Evolutionary conservation across 345 rosid genomes (phyloP), one percentile per base, ranked within the genome.

Genomic region (Nephelium lappaceum): DNA sequence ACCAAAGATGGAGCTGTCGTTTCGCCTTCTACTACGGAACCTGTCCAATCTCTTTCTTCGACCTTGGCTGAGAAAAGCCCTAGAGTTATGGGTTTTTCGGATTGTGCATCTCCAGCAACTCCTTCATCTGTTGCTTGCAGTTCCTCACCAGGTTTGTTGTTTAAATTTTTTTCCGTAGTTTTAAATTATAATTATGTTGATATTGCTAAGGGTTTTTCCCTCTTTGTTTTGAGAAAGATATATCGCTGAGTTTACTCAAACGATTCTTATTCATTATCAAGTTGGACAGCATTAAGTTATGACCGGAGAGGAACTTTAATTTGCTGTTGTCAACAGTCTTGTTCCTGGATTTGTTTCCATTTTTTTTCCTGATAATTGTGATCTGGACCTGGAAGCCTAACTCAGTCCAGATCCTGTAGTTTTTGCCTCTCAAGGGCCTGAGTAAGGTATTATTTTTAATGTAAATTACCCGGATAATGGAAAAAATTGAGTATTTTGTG

Each of bases 101-200:
- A 89, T 65, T 90, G 95, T 84, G 89, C 92, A 64, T 97, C 98
- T 25, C 96, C 98, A 62, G 91, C 97, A 47, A 94, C 96, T 68
- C 95, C 98, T 27, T 97, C 97, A n/a, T 94, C 98, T 55, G 92
- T 91, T 79, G 99, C 91, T 57, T 95, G 95, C 84, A 90, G 91
- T 84, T 93, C 98, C 60, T 94, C 98, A 5, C 92, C 93, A 75
- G 98, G 99, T 97, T 78, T 18, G 24, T 47, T 78, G 24, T 67
- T 39, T 42, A 79, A 15, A 1, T 23, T 71, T 62, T 36, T 8
- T 41, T 10, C 1, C 24, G 23, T n/a, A 7, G 19, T 21, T 23
- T 39, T 38, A 6, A n/a, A 60, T 21, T 21, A 23, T 6, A 18
- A 60, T 60, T 21, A n/a, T 8, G 63, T 21, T n/a, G 63, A 58